Percentiles rank a stretch among this genome's conserved stretches.
These are phyloP conservation scores for Geranomyces michiganensis DNA, from an alignment of 192 early-diverging fungal species.

Conservation along the genomic window DNA sequence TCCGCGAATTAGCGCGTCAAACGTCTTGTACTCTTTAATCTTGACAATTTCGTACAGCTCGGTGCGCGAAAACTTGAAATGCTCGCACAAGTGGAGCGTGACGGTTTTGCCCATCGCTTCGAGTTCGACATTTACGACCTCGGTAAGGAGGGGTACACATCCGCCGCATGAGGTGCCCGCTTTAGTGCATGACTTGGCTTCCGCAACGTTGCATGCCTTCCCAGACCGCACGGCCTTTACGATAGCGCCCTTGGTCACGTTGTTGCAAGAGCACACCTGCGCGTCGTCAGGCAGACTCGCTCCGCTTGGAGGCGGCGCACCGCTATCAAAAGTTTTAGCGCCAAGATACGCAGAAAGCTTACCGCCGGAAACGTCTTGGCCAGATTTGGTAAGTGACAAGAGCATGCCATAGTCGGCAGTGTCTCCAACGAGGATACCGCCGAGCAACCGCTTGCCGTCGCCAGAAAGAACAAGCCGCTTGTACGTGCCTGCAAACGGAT, in stretches of 20 bases:
- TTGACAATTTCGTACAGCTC: slow-evolving; percentile 67
- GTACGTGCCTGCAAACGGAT: slow-evolving; percentile 53
- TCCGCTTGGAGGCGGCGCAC: slow-evolving; percentile 25
- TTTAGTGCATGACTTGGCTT: slow-evolving; percentile 63
- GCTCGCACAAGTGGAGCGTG: slow-evolving; percentile 60
- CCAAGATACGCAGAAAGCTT: slow-evolving; percentile 61
- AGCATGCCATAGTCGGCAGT: slow-evolving; percentile 68
- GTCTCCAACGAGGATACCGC: slow-evolving; percentile 72
- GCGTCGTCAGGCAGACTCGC: slow-evolving; percentile 67
- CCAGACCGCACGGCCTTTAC: slow-evolving; percentile 45
- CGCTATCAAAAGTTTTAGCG: slow-evolving; percentile 18
- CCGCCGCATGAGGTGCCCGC: slow-evolving; percentile 67
- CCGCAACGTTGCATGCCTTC: slow-evolving; percentile 51
- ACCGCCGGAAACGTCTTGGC: slow-evolving; percentile 45
- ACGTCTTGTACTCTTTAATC: slow-evolving; percentile 57
- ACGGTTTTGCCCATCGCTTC: slow-evolving; percentile 58
- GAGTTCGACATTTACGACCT: slow-evolving; percentile 65
- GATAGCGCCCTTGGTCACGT: slow-evolving; percentile 65
- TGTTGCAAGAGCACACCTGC: slow-evolving; percentile 75
- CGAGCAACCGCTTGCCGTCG: slow-evolving; percentile 68
- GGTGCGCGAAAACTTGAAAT: slow-evolving; percentile 60
- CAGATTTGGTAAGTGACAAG: slow-evolving; percentile 57
- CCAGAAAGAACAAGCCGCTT: slow-evolving; percentile 64
- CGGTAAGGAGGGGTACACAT: slow-evolving; percentile 59
- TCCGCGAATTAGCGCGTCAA: slow-evolving; percentile 53